Percentiles rank a stretch among this genome's conserved stretches.
Conservation (phyloP, 306 rosid species). For the Boehmeria nivea region DNA sequence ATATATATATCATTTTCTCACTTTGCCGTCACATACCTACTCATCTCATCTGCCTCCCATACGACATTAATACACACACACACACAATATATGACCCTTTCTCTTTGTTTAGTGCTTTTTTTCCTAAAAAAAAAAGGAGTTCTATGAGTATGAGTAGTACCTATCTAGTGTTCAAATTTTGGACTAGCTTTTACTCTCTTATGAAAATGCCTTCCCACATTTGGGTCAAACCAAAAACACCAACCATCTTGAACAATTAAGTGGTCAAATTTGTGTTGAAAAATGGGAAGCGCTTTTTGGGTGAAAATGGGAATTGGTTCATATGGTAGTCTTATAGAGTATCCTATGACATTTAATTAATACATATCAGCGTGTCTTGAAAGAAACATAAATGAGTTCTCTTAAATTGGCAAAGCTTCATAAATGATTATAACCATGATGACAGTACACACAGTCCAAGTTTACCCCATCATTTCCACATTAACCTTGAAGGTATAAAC, state of each 20-base stretch:
- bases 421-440: neutral
- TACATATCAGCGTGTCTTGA: neutral
- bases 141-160: conserved; percentile 20
- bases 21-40: conserved; percentile 52
- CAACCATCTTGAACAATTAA: conserved; percentile 30
- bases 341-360: no score
- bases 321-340: no score
- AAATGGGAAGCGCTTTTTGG: conserved; percentile 31
- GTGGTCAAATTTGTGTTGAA: conserved; percentile 53
- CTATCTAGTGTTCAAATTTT: no score
- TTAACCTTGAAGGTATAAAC: neutral
- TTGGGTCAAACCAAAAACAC: conserved; percentile 50
- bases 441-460: neutral
- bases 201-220: conserved; percentile 7
- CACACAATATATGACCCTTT: neutral
- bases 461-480: neutral
- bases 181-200: conserved; percentile 5
- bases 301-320: conserved; percentile 5
- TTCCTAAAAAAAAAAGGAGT: conserved; percentile 14
- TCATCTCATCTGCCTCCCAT: conserved; percentile 23
- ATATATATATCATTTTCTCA: neutral
- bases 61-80: conserved; percentile 7
- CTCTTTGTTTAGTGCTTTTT: conserved; percentile 10
- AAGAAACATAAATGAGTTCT: neutral
- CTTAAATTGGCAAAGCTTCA: neutral